phyloP scores from a whole-genome alignment of 805 yeast species.

The Pichia phayaonensis region DNA sequence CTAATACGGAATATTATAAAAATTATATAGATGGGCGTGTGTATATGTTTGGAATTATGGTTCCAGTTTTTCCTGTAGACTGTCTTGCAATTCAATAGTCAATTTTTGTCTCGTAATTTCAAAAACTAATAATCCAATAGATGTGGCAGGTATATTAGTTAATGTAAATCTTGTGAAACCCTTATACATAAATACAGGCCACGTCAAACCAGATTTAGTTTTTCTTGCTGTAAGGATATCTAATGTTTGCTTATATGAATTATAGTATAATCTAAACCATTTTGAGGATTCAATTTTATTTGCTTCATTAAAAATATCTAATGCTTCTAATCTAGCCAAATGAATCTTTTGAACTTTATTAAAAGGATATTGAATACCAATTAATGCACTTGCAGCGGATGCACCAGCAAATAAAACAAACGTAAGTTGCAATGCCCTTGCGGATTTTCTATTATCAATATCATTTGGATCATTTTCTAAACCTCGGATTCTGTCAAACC shows the following conservation, averaged over 20 bases:
- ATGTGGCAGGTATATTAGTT: constrained; percentile 79
- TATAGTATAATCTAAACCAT: constrained; percentile 48
- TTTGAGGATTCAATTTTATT: constrained; percentile 19
- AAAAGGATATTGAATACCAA: constrained; percentile 78
- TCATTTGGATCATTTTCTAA: constrained; percentile 15
- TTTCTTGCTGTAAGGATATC: constrained; percentile 50
- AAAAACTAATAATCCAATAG: constrained; percentile 75
- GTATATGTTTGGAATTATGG: background rate
- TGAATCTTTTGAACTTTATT: constrained; percentile 74
- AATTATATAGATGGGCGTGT: background rate
- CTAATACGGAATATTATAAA: background rate
- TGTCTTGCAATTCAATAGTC: constrained; percentile 23
- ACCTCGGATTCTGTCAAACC: constrained; percentile 14
- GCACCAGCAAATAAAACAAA: constrained; percentile 82
- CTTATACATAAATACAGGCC: constrained; percentile 64
- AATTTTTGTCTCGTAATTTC: constrained; percentile 60
- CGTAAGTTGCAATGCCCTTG: constrained; percentile 50
- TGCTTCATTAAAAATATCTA: constrained; percentile 51
- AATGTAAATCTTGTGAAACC: constrained; percentile 71
- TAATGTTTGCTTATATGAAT: constrained; percentile 72
- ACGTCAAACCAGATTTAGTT: constrained; percentile 44
- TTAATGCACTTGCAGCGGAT: constrained; percentile 69
- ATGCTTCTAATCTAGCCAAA: constrained; percentile 68
- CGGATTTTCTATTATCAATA: constrained; percentile 19
- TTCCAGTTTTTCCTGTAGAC: constrained; percentile 3